A percentile compares a stretch with the other conserved stretches of the same genome.
Conservation (phyloP, 306 rosid genomes). For the Aeschynomene evenia region DNA sequence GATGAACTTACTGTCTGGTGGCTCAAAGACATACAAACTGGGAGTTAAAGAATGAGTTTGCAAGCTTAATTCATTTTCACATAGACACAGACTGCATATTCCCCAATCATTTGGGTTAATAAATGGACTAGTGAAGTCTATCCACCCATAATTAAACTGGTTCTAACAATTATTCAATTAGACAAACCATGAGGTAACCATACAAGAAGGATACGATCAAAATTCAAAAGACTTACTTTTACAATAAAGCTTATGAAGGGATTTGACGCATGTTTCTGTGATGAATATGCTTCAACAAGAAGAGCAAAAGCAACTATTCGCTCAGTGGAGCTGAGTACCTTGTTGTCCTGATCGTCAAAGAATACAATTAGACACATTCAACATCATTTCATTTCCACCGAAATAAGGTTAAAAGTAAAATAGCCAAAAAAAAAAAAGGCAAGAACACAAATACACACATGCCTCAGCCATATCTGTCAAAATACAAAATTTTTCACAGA, state of each 20-base stretch:
- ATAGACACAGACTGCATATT: too few relatives aligned
- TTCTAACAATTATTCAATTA: background rate
- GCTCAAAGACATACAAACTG: too few relatives aligned
- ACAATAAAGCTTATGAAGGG: slow-evolving; percentile 71
- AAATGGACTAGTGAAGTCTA: too few relatives aligned
- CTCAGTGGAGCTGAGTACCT: slow-evolving; percentile 43
- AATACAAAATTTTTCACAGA: background rate
- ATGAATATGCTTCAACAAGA: slow-evolving; percentile 71
- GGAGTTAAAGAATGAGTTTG: too few relatives aligned
- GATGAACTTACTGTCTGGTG: too few relatives aligned
- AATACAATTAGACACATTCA: slow-evolving; percentile 19
- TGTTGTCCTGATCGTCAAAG: slow-evolving; percentile 34
- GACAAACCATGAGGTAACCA: background rate
- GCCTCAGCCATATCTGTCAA: background rate
- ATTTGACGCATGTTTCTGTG: slow-evolving; percentile 65
- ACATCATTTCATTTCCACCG: background rate
- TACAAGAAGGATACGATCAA: background rate
- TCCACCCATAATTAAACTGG: too few relatives aligned
- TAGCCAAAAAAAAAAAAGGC: background rate
- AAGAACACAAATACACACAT: background rate
- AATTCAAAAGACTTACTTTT: slow-evolving; percentile 54
- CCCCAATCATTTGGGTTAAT: too few relatives aligned
- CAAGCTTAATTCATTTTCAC: too few relatives aligned
- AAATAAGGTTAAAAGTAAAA: background rate
- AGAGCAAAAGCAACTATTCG: slow-evolving; percentile 70